phyloP scores from a whole-genome alignment of 176 grass and related monocot genomes.

The Zoysia pacifica region DNA sequence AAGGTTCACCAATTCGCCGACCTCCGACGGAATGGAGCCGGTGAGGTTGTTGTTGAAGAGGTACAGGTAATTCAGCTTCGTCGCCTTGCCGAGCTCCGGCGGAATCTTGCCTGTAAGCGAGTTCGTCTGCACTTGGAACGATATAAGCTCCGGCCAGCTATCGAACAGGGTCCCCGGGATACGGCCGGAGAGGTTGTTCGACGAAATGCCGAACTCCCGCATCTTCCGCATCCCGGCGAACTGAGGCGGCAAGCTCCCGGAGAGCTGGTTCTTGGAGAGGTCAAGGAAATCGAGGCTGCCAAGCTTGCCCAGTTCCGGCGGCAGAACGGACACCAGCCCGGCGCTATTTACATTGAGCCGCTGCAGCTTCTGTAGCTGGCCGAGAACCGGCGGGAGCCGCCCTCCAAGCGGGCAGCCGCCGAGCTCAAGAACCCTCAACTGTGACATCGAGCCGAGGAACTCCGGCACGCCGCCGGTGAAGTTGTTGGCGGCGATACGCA shows the following conservation, averaged over 20 bases:
- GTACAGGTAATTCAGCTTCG: conserved; percentile 25
- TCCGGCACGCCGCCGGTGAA: conserved; percentile 56
- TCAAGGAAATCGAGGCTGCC: conserved; percentile 42
- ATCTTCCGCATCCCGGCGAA: conserved; percentile 53
- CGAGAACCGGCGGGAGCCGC: conserved; percentile 52
- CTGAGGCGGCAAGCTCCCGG: conserved; percentile 36
- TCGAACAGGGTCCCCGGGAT: conserved; percentile 40
- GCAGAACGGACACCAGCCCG: conserved; percentile 49
- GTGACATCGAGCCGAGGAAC: conserved; percentile 53
- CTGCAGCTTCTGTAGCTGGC: conserved; percentile 57
- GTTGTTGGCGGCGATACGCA: conserved; percentile 38
- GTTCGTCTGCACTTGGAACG: conserved; percentile 50
- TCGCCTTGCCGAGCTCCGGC: conserved; percentile 37
- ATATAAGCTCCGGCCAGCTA: conserved; percentile 60
- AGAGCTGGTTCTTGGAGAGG: conserved; percentile 38
- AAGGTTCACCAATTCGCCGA: conserved; percentile 48
- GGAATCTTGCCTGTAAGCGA: conserved; percentile 31
- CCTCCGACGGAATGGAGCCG: conserved; percentile 46
- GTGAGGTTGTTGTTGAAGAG: conserved; percentile 52
- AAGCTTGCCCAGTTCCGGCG: conserved; percentile 55
- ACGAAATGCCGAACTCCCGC: conserved; percentile 55
- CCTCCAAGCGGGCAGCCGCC: conserved; percentile 47
- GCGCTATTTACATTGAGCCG: conserved; percentile 38
- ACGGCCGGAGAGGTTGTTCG: conserved; percentile 46
- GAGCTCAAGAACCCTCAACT: conserved; percentile 61